Evolutionary conservation across 2,329 filamentous ascomycete species (phyloP), one percentile per base, ranked within the genome.

Genomic region (Graphilbum ipis-grandicollis): DNA sequence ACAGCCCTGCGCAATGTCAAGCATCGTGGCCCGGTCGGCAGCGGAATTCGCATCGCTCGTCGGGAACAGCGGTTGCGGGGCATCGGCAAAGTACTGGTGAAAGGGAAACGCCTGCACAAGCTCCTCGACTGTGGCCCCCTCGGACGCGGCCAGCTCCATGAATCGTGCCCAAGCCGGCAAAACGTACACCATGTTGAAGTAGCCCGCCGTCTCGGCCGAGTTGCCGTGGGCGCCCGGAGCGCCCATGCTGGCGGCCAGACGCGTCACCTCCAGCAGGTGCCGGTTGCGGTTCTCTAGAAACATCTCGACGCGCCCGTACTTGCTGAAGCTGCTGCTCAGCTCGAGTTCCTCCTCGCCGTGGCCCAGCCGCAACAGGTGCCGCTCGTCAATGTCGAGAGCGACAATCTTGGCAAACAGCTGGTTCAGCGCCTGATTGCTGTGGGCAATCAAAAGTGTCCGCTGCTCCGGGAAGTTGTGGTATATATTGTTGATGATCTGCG

Each of bases 331-430:
- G 15, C 71, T 72, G 48, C 90, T 79, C 0, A 82, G 85, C 40
- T 83, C 79, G 6, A 96, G 66, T 39, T 96, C 90, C 51, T 94
- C 90, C 54, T 98, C 92, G 30, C 90, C 90, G 53, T 93, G 90
- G 26, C 90, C 90, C 26, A 98, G 67, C 41, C 90, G 79, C 36
- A 98, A 66, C 40, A 98, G 66, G 62, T 98, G 90, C 29, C 90
- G 76, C 56, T 92, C 81, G 50, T 98, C 92, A 46, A 98, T 96
- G 49, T 96, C 85, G 21, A 98, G 65, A 5, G 80, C 81, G n/a
- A 88, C 79, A 43, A 98, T 98, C 60, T 98, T 98, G 48, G 92
- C 82, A 59, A 98, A 98, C 2, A 98, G 66, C 53, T 98, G 90
- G 50, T 98, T 98, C 9, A 98, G 64, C 2, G 90, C 92, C 55